Conservation (phyloP, 129 eudicot genomes). For the Chrysanthemum lavandulifolium region DNA sequence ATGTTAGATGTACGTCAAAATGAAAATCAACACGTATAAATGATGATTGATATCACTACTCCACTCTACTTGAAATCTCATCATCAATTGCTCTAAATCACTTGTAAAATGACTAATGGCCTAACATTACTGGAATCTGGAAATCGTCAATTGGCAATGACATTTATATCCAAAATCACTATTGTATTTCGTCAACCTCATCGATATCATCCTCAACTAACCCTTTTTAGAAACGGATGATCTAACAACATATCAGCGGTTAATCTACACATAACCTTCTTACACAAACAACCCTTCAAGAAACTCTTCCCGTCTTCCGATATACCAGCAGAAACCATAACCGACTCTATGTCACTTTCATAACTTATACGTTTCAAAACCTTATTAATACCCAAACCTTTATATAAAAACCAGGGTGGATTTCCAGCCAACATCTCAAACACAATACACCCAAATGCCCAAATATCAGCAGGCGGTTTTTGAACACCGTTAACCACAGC, state of each 20-base stretch:
- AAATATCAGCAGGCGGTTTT: slow-evolving; percentile 57
- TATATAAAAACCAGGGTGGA: slow-evolving; percentile 37
- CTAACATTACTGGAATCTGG: too few relatives aligned
- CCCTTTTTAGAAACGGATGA: slow-evolving; percentile 60
- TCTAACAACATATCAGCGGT: slow-evolving; percentile 58
- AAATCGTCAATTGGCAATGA: slow-evolving; percentile 9
- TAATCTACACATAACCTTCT: slow-evolving; percentile 51
- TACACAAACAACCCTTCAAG: slow-evolving; percentile 67
- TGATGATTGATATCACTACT: too few relatives aligned
- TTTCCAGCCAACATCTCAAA: slow-evolving; percentile 77
- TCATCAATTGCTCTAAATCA: too few relatives aligned
- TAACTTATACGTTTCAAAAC: slow-evolving; percentile 42
- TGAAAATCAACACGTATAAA: too few relatives aligned
- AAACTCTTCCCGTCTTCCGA: slow-evolving; percentile 57
- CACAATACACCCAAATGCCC: slow-evolving; percentile 76
- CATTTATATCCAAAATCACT: slow-evolving; percentile 41
- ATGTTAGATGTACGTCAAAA: too few relatives aligned
- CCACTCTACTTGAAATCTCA: too few relatives aligned
- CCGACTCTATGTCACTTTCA: slow-evolving; percentile 29
- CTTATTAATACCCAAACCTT: slow-evolving; percentile 34
- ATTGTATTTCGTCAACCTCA: slow-evolving; percentile 20
- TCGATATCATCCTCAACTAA: slow-evolving; percentile 38
- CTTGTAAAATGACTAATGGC: too few relatives aligned
- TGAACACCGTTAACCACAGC: slow-evolving; percentile 48
- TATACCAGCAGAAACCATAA: slow-evolving; percentile 16